Base-by-base conservation (phyloP, 225 moss, liverwort and hornwort genomes). In the Marchantia polymorpha region DNA sequence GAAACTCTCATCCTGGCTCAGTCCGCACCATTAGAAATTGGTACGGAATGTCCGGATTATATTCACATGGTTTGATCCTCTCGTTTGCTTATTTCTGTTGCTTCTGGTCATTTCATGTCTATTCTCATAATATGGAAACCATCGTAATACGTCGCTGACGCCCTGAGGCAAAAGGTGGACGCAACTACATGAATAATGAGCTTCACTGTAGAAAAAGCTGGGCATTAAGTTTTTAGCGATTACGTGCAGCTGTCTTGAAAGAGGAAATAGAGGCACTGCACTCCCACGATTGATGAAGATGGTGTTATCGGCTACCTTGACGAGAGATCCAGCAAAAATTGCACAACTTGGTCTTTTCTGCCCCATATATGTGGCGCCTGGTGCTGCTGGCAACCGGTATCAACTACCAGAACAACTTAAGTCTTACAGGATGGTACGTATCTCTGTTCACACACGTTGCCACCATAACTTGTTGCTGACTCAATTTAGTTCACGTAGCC, bases 281-380 rank as follows among this genome's bases (percentile, higher is more conserved):
- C 83, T 88, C 74, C 95, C 93, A 39, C 90, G 99, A 82, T 87
- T 95, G 48, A 89, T 92, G 92, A 99, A 99, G 84, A 88, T 99
- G 84, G 91, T 99, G 59, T 83, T 99, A 71, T 99, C 99, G 72
- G 99, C 99, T 66, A 99, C 99, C 49, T 86, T 99, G 78, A 99
- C 99, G 12, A 91, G 93, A 79, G 95, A 99, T 77, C 99, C 99
- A 53, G 90, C 95, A 48, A 99, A 99, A 85, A 99, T 99, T 84
- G 90, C 88, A 11, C 99, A 95, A 80, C 86, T 99, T 75, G 92
- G 86, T 76, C 95, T 99, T 56, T 90, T 95, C 78, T 89, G 86
- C 78, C 99, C 99, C 26, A 84, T 93, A 78, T 95, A 93, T 80
- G 86, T 99, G 49, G 91, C 99, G 12, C 89, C 93, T 61, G 92